phyloP scores from a whole-genome alignment of 2,329 filamentous ascomycete genomes.

The Lecanicillium sp. region DNA sequence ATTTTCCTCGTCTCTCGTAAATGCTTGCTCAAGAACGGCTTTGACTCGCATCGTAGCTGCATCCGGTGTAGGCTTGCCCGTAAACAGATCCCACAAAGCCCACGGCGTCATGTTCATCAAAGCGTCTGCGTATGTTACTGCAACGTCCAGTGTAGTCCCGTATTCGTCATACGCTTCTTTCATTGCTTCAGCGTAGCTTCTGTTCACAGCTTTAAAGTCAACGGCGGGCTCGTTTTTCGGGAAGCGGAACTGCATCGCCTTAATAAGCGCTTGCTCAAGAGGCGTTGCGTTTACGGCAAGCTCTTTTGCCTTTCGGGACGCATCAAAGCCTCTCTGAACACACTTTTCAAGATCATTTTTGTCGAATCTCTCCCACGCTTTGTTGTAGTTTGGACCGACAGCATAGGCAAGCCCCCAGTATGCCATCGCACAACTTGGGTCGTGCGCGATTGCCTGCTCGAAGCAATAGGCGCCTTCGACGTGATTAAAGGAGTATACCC shows the following conservation, averaged over 20 bases:
- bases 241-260: slow-evolving; percentile 50
- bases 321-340: slow-evolving; percentile 37
- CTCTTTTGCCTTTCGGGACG: slow-evolving; percentile 35
- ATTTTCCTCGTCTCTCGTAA: slow-evolving; percentile 31
- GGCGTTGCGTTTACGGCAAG: slow-evolving; percentile 28
- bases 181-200: slow-evolving; percentile 33
- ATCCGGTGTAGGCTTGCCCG: slow-evolving; percentile 17
- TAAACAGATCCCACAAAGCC: slow-evolving; percentile 30
- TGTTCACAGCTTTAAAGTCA: slow-evolving; percentile 48
- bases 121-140: slow-evolving; percentile 24
- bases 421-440: slow-evolving; percentile 49
- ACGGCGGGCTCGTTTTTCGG: slow-evolving; percentile 35
- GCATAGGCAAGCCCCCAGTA: slow-evolving; percentile 63
- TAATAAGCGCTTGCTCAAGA: slow-evolving; percentile 50
- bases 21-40: slow-evolving; percentile 23
- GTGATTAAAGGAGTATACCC: slow-evolving; percentile 64
- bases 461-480: slow-evolving; percentile 57
- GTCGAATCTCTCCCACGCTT: slow-evolving; percentile 65
- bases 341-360: slow-evolving; percentile 42
- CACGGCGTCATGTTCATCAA: slow-evolving; percentile 37
- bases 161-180: slow-evolving; percentile 22
- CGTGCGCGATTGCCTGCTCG: slow-evolving; percentile 43
- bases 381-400: slow-evolving; percentile 65
- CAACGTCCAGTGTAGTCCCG: slow-evolving; percentile 26
- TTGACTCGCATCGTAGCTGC: slow-evolving; percentile 4